Percentiles rank a stretch among this genome's conserved stretches.
Conservation (phyloP, 1,284 basidiomycete genomes). For the Boletellus deceptivus region DNA sequence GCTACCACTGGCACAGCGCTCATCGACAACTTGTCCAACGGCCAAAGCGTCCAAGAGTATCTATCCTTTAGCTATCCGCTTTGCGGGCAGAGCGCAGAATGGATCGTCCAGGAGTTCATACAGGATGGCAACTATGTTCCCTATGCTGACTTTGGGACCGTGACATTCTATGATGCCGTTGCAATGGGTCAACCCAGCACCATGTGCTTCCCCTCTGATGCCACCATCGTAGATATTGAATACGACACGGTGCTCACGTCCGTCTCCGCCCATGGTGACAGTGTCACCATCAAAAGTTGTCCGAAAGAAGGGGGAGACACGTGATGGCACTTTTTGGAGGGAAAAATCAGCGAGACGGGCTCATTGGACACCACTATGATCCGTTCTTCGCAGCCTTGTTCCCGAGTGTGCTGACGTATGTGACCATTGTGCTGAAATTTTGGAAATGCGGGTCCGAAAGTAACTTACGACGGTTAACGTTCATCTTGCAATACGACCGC, state of each 20-base stretch:
- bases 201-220: slow-evolving; percentile 13
- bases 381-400: no score
- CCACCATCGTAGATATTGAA: slow-evolving; percentile 14
- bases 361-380: no score
- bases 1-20: not conserved
- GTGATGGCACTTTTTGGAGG: no score
- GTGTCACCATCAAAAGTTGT: slow-evolving; percentile 5
- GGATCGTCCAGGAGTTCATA: slow-evolving; percentile 10
- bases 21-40: slow-evolving; percentile 15
- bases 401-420: no score
- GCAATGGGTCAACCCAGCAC: slow-evolving; percentile 11
- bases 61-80: slow-evolving; percentile 3
- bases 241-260: slow-evolving; percentile 17
- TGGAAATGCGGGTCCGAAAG: no score
- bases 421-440: no score
- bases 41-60: not conserved
- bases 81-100: slow-evolving; percentile 15
- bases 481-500: no score
- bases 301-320: not conserved
- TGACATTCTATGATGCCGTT: slow-evolving; percentile 6
- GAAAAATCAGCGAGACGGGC: no score
- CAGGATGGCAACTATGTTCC: not conserved
- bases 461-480: no score
- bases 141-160: slow-evolving; percentile 6
- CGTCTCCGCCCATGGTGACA: slow-evolving; percentile 1